phyloP scores from a whole-genome alignment of 805 yeast genomes.

The Myxozyma neotropica region DNA sequence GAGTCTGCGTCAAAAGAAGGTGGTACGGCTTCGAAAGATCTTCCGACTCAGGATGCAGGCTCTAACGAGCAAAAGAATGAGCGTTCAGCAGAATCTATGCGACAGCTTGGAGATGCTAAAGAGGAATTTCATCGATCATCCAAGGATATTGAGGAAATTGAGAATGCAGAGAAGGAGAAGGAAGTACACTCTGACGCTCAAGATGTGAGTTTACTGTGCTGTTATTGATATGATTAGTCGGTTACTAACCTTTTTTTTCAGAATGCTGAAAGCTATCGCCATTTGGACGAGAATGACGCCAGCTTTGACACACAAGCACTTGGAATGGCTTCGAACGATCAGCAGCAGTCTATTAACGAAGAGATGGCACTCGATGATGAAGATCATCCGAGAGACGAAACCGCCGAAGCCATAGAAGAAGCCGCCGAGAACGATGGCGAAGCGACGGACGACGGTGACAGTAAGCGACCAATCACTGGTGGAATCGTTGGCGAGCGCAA shows the following conservation, averaged over 20 bases:
- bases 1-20: constrained; percentile 14
- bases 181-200: background rate
- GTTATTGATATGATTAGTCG: background rate
- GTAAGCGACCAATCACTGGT: constrained; percentile 44
- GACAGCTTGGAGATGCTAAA: constrained; percentile 86
- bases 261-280: constrained; percentile 16
- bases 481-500: constrained; percentile 56
- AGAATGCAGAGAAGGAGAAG: constrained; percentile 10
- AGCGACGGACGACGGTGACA: constrained; percentile 36
- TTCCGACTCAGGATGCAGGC: constrained; percentile 3
- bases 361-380: constrained; percentile 82
- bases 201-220: constrained; percentile 1
- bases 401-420: constrained; percentile 42
- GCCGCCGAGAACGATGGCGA: constrained; percentile 43
- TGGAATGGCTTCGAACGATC: constrained; percentile 85
- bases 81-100: constrained; percentile 46
- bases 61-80: background rate
- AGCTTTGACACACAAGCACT: constrained; percentile 85
- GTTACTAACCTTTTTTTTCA: background rate
- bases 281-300: constrained; percentile 29
- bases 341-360: constrained; percentile 65
- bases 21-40: constrained; percentile 8
- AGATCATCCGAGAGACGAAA: constrained; percentile 11
- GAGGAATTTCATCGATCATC: constrained; percentile 90
- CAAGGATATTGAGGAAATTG: constrained; percentile 78